Base-by-base conservation (phyloP, 768 basidiomycete species). In the Naganishia kalamii region DNA sequence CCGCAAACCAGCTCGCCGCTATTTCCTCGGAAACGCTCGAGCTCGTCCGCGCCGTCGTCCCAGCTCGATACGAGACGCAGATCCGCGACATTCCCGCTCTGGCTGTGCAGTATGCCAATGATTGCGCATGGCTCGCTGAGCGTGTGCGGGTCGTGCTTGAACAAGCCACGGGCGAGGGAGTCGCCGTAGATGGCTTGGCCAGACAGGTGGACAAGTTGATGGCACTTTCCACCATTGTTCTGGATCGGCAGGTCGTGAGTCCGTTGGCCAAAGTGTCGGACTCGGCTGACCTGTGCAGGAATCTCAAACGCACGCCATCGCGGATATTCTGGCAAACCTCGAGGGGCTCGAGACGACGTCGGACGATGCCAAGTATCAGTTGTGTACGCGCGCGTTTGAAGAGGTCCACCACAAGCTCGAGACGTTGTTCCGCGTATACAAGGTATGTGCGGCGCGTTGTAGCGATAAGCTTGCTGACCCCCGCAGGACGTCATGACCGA, bases 91-190 rank as follows among this genome's bases (percentile, higher is more conserved):
- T 82, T 0, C 79, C 86, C 11, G 84, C 84, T 21, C 77, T 81
- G 29, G 80, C 83, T 0, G 86, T 94, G 83, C 84, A 85, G 52
- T 88, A 88, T 74, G 86, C 89, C 19, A 96, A 96, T 74, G 88
- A 93, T 68, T 90, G 86, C 69, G 70, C 83, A 23, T 89, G 87
- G 74, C 81, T 93, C 29, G 71, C 79, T 0, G 66, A 87, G 69
- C 74, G 87, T 0, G 80, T 79, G n/a, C 54, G 35, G 8, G 19
- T 23, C 2, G 37, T 57, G 33, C 21, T 25, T 21, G 54, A 57
- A 15, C 15, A 40, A 6, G 37, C 37, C 21, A 15, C 2, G 15
- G 4, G 61, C 10, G 74, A 64, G 8, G 65, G 69, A 1, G 48
- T 47, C 66, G 48, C 47, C 23, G 65, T 29, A 5, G 41, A 46